A percentile compares a stretch with the other conserved stretches of the same genome.
These are phyloP conservation scores for Penicillium cosmopolitanum DNA, from an alignment of 495 filamentous ascomycete genomes.

Conservation along the genomic window DNA sequence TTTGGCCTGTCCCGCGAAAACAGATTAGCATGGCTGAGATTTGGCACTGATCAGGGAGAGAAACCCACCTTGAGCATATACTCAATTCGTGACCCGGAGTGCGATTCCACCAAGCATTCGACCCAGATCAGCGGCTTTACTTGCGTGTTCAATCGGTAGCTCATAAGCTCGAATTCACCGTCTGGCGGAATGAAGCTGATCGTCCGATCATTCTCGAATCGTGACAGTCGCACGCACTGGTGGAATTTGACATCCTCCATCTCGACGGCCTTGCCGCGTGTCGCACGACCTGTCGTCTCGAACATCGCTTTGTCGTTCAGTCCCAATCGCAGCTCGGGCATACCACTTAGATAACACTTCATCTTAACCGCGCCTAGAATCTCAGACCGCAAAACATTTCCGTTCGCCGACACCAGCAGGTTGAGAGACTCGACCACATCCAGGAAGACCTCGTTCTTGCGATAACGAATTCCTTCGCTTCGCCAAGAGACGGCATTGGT, in stretches of 20 bases:
- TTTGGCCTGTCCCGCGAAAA: conserved; percentile 60
- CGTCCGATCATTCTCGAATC: conserved; percentile 98
- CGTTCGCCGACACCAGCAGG: conserved; percentile 89
- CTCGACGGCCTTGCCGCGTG: conserved; percentile 95
- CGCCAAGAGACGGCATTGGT: conserved; percentile 99
- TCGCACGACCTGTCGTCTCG: conserved; percentile 93
- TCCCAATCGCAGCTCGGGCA: conserved; percentile 94
- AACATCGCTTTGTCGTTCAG: conserved; percentile 99
- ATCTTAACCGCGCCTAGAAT: conserved; percentile 98
- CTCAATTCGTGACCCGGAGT: conserved; percentile 92
- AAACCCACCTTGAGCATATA: conserved; percentile 87
- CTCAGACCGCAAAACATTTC: conserved; percentile 95
- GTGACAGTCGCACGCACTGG: conserved; percentile 92
- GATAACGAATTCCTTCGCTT: conserved; percentile 96
- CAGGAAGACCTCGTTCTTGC: conserved; percentile 99
- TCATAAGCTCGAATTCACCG: conserved; percentile 99
- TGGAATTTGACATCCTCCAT: conserved; percentile 99
- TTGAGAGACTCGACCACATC: conserved; percentile 98
- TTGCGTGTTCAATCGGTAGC: conserved; percentile 97
- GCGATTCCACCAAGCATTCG: conserved; percentile 93
- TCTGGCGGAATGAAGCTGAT: conserved; percentile 99
- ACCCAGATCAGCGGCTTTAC: conserved; percentile 99
- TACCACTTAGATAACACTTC: conserved; percentile 99
- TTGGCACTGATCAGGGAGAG: background rate
- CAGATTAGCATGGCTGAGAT: conserved; percentile 4